phyloP scores from a whole-genome alignment of 1,284 basidiomycete species.

The Ustilago cynodontis region DNA sequence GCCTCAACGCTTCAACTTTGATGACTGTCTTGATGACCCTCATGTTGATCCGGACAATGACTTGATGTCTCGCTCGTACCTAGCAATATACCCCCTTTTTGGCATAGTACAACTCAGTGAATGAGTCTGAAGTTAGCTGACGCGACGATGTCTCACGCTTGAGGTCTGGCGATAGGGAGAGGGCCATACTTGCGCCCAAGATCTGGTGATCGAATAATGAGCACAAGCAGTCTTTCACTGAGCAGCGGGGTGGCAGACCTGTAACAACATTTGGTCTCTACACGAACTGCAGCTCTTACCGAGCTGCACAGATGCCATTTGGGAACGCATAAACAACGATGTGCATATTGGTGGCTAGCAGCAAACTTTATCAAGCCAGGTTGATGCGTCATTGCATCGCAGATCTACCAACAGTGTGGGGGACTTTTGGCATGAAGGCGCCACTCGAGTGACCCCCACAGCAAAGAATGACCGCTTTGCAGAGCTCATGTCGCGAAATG shows the following conservation, averaged over 20 bases:
- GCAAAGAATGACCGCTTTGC: neutral
- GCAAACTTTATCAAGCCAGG: neutral
- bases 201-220: neutral
- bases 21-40: neutral
- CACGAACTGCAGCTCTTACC: no score
- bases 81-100: slow-evolving; percentile 2
- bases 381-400: neutral
- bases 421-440: neutral
- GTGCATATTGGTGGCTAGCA: neutral
- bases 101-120: neutral
- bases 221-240: no score
- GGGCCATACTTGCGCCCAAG: neutral
- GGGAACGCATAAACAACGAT: neutral
- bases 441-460: no score
- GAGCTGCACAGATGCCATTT: neutral
- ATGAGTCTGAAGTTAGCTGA: neutral
- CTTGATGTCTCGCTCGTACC: neutral
- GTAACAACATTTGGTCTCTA: no score
- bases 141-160: neutral
- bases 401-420: neutral
- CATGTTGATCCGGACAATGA: neutral
- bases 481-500: neutral
- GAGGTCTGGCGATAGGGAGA: neutral
- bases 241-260: no score
- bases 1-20: neutral